Percentiles rank a stretch among this genome's conserved stretches.
Evolutionary conservation across 75 land plant genomes (phyloP).

Genomic region (Cupressus sempervirens): DNA sequence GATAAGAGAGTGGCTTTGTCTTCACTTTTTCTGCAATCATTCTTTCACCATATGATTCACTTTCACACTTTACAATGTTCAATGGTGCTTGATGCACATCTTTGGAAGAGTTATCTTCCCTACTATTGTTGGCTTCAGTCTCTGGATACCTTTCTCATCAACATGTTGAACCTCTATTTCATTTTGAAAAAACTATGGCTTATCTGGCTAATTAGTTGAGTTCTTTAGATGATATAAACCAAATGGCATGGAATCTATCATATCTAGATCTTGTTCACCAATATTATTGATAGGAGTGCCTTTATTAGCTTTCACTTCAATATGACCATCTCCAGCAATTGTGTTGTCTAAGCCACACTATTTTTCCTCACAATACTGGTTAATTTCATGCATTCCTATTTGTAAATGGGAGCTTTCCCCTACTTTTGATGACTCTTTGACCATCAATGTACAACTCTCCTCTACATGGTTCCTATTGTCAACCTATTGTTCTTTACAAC

Average conservation of each 20-base stretch:
- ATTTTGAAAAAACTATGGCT: background rate
- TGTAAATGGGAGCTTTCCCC: background rate
- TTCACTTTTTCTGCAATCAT: background rate
- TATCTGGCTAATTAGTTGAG: background rate
- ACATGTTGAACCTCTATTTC: background rate
- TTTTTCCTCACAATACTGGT: background rate
- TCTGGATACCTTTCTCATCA: no score
- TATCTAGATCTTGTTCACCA: background rate
- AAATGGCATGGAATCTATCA: background rate
- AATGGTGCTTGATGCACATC: background rate
- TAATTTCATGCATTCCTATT: background rate
- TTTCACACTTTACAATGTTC: background rate
- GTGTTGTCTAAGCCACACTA: background rate
- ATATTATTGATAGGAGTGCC: background rate
- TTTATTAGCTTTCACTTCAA: background rate
- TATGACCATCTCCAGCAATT: background rate
- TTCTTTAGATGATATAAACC: background rate
- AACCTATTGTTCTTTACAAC: slow-evolving; percentile 4
- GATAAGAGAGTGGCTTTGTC: no score
- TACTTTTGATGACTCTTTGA: background rate
- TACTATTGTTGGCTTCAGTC: background rate
- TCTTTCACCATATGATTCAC: background rate
- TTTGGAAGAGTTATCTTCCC: background rate
- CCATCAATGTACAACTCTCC: background rate
- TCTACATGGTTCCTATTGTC: background rate